A percentile compares a stretch with the other conserved stretches of the same genome.
phyloP scores from a whole-genome alignment of 805 yeast genomes.

The Metschnikowia noctiluminum region DNA sequence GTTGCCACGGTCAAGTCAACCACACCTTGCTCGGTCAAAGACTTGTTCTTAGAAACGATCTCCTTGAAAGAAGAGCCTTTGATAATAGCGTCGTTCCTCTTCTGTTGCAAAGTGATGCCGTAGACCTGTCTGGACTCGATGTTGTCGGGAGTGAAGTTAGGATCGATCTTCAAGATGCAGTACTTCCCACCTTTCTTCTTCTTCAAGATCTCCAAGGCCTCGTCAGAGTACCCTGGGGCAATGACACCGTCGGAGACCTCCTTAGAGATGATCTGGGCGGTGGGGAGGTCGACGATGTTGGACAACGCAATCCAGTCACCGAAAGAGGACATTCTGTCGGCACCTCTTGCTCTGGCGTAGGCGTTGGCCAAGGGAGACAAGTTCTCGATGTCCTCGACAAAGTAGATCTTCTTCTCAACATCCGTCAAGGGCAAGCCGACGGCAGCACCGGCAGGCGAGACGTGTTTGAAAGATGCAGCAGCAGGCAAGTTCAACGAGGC shows the following conservation, averaged over 20 bases:
- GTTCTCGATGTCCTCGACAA: slow-evolving; percentile 91
- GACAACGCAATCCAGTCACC: slow-evolving; percentile 98
- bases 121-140: slow-evolving; percentile 92
- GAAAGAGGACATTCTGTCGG: slow-evolving; percentile 98
- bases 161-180: slow-evolving; percentile 94
- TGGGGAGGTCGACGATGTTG: slow-evolving; percentile 92
- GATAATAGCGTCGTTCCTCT: slow-evolving; percentile 96
- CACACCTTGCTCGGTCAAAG: slow-evolving; percentile 84
- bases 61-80: slow-evolving; percentile 88
- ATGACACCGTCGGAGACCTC: slow-evolving; percentile 98
- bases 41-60: slow-evolving; percentile 83
- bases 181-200: slow-evolving; percentile 97
- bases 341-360: slow-evolving; percentile 99
- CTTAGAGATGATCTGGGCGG: slow-evolving; percentile 94
- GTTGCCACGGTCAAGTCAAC: slow-evolving; percentile 96
- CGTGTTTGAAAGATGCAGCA: slow-evolving; percentile 98
- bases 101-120: slow-evolving; percentile 93
- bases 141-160: slow-evolving; percentile 79
- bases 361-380: slow-evolving; percentile 96
- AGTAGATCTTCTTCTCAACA: slow-evolving; percentile 90
- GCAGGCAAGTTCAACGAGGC: slow-evolving; percentile 95
- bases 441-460: slow-evolving; percentile 98
- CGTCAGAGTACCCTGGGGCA: slow-evolving; percentile 95
- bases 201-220: slow-evolving; percentile 82
- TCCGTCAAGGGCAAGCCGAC: slow-evolving; percentile 93